phyloP scores from a whole-genome alignment of 2,329 filamentous ascomycete genomes.

The Daldinia sp. region DNA sequence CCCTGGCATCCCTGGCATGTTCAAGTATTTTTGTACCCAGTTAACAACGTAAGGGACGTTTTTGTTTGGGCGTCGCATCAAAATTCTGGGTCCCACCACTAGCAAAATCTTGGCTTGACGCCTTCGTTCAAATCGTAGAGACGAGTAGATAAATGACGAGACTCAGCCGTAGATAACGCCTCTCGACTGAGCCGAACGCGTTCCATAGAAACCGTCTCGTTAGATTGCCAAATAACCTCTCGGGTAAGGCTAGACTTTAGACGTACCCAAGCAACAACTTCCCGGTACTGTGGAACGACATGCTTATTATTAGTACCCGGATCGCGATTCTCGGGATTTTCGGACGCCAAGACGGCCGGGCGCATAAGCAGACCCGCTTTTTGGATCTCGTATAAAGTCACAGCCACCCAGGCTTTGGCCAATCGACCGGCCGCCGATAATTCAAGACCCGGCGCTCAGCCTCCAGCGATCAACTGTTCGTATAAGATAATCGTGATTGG shows the following conservation, averaged over 20 bases:
- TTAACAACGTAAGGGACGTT: background rate
- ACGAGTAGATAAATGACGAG: no score
- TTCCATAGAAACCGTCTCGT: background rate
- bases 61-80: background rate
- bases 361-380: background rate
- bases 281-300: background rate
- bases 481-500: background rate
- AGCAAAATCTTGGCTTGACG: background rate
- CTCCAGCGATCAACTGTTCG: background rate
- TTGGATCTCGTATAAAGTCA: constrained; percentile 4
- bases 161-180: no score
- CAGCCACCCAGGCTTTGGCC: background rate
- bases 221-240: no score
- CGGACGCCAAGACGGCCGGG: background rate
- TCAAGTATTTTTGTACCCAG: background rate
- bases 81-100: background rate
- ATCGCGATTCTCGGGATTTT: background rate
- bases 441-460: background rate
- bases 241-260: background rate
- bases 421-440: constrained; percentile 1
- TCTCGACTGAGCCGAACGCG: background rate
- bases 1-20: background rate
- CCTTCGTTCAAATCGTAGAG: no score
- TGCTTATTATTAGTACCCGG: background rate
- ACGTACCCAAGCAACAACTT: background rate